Evolutionary conservation across 306 rosid species (phyloP).

Genomic region (Rosa persica): DNA sequence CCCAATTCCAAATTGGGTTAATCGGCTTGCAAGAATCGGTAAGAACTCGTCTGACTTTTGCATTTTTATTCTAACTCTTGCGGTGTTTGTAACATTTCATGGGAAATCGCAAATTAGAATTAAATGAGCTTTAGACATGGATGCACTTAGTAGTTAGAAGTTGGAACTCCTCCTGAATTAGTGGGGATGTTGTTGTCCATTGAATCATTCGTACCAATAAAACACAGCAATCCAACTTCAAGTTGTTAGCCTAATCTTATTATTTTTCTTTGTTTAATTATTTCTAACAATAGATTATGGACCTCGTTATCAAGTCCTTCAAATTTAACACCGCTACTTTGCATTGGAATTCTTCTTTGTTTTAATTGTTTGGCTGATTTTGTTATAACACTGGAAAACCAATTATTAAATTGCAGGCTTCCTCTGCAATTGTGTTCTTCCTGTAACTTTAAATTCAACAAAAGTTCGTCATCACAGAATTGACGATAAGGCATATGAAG

Average conservation of each 20-base stretch:
- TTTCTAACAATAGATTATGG: background rate
- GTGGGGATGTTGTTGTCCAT: background rate
- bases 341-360: background rate
- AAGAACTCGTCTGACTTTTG: background rate
- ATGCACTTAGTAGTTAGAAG: background rate
- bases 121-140: background rate
- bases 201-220: background rate
- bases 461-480: slow-evolving; percentile 74
- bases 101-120: background rate
- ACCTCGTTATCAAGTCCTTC: background rate
- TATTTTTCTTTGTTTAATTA: background rate
- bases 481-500: slow-evolving; percentile 64
- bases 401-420: slow-evolving; percentile 51
- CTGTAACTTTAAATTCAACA: slow-evolving; percentile 66
- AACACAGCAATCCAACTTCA: background rate
- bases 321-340: background rate
- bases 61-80: background rate
- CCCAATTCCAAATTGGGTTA: slow-evolving; percentile 86
- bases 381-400: background rate
- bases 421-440: slow-evolving; percentile 87
- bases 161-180: background rate
- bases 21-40: slow-evolving; percentile 94
- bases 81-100: background rate
- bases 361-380: background rate
- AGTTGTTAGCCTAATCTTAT: background rate